Base-by-base conservation (phyloP, 2,329 filamentous ascomycete genomes). In the Triangularia setosa region DNA sequence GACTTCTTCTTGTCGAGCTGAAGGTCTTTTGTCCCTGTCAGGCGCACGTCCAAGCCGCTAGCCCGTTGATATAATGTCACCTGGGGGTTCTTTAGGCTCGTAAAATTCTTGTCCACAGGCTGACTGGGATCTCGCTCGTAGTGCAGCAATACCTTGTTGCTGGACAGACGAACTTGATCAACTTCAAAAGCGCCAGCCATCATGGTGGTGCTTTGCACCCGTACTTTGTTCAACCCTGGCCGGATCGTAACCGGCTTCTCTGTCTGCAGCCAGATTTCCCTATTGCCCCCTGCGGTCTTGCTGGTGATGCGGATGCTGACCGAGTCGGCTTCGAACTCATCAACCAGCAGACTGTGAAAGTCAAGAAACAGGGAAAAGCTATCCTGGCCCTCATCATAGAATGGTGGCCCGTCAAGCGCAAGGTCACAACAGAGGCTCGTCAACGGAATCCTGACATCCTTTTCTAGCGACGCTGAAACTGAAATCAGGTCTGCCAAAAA, bases 1-100 rank as follows among this genome's bases (percentile, higher is more conserved):
- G 86, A 88, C 64, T 91, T 91, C 70, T 89, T 88, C 69, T 88
- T 88, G 73, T 96, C 91, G 4, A 99, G 85, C 67, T 94, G 88
- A 24, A 96, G 89, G 54, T 88, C 80, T 66, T 85, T 89, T 0
- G 90, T 87, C 0, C 90, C 82, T 52, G 80, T 81, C 7, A 96
- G 79, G 58, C 83, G 84, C 2, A 90, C 85, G 65, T 92, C 85
- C 3, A 97, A 84, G 0, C 90, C 85, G 55, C 87, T 81, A 1
- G 83, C 76, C 16, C 87, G 85, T 30, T 93, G 90, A 73, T 91
- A 96, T 27, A 94, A 82, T n/a, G 87, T 83, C 0, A 96, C 81
- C 6, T 85, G 84, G 0, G 89, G 82, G 16, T 83, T 80, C 52
- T 78, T 83, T 63, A 91, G 80, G 5, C 90, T 80, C 1, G 81